These are phyloP conservation scores for Claviceps sp. DNA, from an alignment of 2,329 filamentous ascomycete genomes.

Conservation along the genomic window DNA sequence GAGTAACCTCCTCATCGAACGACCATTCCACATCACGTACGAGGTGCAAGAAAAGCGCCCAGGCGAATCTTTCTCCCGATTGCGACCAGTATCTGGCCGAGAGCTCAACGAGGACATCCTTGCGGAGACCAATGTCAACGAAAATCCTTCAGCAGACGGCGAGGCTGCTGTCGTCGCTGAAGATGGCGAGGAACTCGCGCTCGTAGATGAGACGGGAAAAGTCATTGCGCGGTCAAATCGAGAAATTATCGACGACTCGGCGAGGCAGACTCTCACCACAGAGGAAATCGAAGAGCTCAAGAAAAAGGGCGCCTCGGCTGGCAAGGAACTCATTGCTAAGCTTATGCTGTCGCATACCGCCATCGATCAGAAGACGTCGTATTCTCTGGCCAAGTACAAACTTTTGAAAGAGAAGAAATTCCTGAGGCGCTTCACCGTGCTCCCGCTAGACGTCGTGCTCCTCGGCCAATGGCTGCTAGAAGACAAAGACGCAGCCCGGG, in stretches of 20 bases:
- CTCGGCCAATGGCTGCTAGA: slow-evolving; percentile 66
- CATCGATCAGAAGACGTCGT: slow-evolving; percentile 86
- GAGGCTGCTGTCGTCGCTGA: slow-evolving; percentile 24
- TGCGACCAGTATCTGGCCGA: slow-evolving; percentile 66
- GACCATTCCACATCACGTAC: slow-evolving; percentile 84
- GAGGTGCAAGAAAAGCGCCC: slow-evolving; percentile 65
- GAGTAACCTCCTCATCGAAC: slow-evolving; percentile 77
- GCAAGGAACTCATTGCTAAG: slow-evolving; percentile 84
- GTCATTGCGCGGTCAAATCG: slow-evolving; percentile 41
- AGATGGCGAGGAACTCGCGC: slow-evolving; percentile 28
- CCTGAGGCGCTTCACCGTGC: slow-evolving; percentile 69
- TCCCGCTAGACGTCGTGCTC: slow-evolving; percentile 68
- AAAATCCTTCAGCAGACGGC: slow-evolving; percentile 28
- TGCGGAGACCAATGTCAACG: slow-evolving; percentile 23
- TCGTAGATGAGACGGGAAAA: slow-evolving; percentile 28
- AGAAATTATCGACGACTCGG: slow-evolving; percentile 46
- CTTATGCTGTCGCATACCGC: slow-evolving; percentile 80
- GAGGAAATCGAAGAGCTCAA: slow-evolving; percentile 65
- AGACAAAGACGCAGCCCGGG: slow-evolving; percentile 66
- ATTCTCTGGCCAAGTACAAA: slow-evolving; percentile 91
- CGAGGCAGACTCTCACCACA: slow-evolving; percentile 63
- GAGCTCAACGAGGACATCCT: slow-evolving; percentile 78
- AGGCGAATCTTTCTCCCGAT: slow-evolving; percentile 48
- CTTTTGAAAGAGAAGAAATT: slow-evolving; percentile 91
- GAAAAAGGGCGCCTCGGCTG: slow-evolving; percentile 61